A percentile compares a stretch with the other conserved stretches of the same genome.
These are phyloP conservation scores for Leptomonas pyrrhocoris DNA, from an alignment of 208 protist genomes.

Conservation along the genomic window DNA sequence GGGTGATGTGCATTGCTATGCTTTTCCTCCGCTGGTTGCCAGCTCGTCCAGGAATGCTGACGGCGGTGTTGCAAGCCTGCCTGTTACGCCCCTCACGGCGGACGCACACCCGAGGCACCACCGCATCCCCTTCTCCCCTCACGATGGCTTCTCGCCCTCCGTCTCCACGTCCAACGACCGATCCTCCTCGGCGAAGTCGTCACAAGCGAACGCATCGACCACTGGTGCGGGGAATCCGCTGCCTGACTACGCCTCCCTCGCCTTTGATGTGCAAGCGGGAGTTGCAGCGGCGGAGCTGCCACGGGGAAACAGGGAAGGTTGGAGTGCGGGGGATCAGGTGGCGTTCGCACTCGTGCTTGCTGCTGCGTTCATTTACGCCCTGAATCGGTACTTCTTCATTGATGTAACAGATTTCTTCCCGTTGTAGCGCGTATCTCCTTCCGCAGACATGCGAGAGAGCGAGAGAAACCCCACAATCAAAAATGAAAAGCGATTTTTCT, in stretches of 20 bases:
- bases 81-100: too few species aligned
- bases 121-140: background rate
- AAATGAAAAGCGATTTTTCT: background rate
- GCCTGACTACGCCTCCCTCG: too few species aligned
- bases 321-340: background rate
- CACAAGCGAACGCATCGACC: background rate
- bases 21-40: too few species aligned
- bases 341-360: background rate
- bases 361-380: background rate
- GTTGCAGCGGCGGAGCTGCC: background rate
- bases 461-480: constrained; percentile 1
- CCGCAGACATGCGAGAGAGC: background rate
- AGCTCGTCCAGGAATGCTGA: too few species aligned
- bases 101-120: too few species aligned
- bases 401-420: background rate
- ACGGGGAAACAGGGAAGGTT: background rate
- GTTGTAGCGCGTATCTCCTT: background rate
- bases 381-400: background rate
- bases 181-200: background rate
- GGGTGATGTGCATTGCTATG: too few species aligned
- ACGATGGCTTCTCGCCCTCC: background rate
- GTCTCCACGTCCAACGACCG: background rate
- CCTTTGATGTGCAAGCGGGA: background rate
- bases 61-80: too few species aligned
- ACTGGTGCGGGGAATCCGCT: background rate